Evolutionary conservation across 1,284 basidiomycete genomes (phyloP).

Genomic region (Anthracocystis walkeri): DNA sequence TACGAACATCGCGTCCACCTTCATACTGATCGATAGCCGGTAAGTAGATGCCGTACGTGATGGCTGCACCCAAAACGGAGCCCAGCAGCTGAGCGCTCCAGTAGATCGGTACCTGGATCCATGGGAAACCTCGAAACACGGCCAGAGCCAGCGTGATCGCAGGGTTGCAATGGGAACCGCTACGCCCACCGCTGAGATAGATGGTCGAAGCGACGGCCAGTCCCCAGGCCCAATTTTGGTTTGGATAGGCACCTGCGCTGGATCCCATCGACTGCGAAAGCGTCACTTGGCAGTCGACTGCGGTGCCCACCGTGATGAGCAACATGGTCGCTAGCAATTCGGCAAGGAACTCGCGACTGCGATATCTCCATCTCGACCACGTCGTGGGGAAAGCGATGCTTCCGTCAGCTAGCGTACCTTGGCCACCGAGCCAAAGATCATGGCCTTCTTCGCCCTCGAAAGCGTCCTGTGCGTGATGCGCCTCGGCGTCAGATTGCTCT

Average conservation of each 20-base stretch:
- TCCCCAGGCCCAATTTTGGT: constrained; percentile 60
- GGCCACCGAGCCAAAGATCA: constrained; percentile 28
- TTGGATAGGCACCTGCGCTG: constrained; percentile 36
- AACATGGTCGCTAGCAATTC: constrained; percentile 37
- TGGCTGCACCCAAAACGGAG: constrained; percentile 77
- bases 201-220: constrained; percentile 56
- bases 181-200: constrained; percentile 58
- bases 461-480: not conserved
- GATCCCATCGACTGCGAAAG: constrained; percentile 42
- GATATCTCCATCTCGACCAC: constrained; percentile 30
- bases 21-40: constrained; percentile 80
- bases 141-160: constrained; percentile 76
- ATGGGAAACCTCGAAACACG: constrained; percentile 79
- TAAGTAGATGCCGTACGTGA: constrained; percentile 81
- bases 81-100: constrained; percentile 80
- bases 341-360: constrained; percentile 34
- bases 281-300: constrained; percentile 61
- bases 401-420: constrained; percentile 21
- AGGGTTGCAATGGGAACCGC: constrained; percentile 55
- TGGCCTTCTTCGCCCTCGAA: constrained; percentile 11
- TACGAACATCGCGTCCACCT: constrained; percentile 76
- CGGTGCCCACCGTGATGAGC: constrained; percentile 57
- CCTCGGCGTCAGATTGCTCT: not conserved
- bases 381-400: constrained; percentile 27
- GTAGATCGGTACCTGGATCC: constrained; percentile 81